Conservation (phyloP, 2,329 filamentous ascomycete species). For the Pezicula rhizophila region DNA sequence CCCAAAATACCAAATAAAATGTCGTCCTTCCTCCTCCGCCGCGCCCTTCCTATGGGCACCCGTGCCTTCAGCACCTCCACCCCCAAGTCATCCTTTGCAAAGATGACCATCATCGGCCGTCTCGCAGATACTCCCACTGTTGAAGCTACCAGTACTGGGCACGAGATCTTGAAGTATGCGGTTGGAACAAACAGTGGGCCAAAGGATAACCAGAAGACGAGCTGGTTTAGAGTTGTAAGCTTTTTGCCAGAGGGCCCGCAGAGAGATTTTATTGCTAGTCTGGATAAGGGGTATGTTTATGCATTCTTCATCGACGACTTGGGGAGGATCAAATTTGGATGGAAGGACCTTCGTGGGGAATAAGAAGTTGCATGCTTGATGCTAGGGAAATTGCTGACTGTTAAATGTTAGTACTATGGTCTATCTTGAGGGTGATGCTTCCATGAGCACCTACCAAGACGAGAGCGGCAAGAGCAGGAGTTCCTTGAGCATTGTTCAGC, state of each 20-base stretch:
- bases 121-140: constrained; percentile 76
- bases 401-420: constrained; percentile 58
- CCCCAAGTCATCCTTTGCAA: constrained; percentile 57
- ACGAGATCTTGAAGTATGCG: constrained; percentile 70
- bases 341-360: not conserved
- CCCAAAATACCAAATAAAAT: constrained; percentile 9
- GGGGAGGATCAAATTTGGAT: not conserved
- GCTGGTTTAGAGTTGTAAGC: constrained; percentile 76
- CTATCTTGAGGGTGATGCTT: constrained; percentile 77
- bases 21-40: constrained; percentile 22
- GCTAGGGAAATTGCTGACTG: not conserved
- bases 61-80: constrained; percentile 72
- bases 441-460: constrained; percentile 61
- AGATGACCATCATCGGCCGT: constrained; percentile 81
- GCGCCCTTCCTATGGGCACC: constrained; percentile 36
- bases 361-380: no score
- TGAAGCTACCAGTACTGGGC: constrained; percentile 60
- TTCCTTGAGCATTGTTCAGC: constrained; percentile 67
- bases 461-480: constrained; percentile 62
- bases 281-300: constrained; percentile 76
- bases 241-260: constrained; percentile 63
- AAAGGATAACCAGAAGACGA: constrained; percentile 66
- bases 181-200: constrained; percentile 65
- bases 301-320: not conserved
- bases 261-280: constrained; percentile 64